Evolutionary conservation across 495 filamentous ascomycete species (phyloP), one percentile per base, ranked within the genome.

Genomic region (Parachaetomium inaequale): DNA sequence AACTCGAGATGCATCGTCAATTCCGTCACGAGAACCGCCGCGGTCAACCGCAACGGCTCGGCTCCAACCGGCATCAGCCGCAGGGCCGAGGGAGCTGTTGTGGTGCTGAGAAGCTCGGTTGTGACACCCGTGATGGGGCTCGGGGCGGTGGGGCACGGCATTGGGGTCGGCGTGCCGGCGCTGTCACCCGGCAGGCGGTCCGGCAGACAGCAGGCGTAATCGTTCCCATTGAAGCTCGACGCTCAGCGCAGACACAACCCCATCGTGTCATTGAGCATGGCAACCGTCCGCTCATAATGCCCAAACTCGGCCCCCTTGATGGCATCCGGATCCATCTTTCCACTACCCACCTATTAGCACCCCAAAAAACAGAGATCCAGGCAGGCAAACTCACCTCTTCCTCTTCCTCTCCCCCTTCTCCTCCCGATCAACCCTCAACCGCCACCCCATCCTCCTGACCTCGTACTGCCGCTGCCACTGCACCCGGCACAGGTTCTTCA

Each of bases 191-290:
- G 40, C 28, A 40, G 36, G 12, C 36, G 36, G 36, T 17, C 8
- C 36, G 36, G 36, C 36, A 40, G 36, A 40, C 36, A 40, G 36
- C 17, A 40, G 2, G 12, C 14, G 36, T 15, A 15, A 40, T 2
- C 12, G 36, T 5, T 40, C 12, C 17, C 36, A 40, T 15, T 1
- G 14, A 40, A 40, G 36, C 36, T 40, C 17, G n/a, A n/a, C n/a
- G 45, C 54, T 82, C 75, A 88, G 71, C 82, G 79, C 58, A 92
- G 73, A 74, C 88, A 90, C 52, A 87, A 81, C 17, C 83, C 81
- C 79, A 90, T 80, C 45, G 81, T 85, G 51, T 90, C 82, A 70
- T 92, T 92, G 42, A 92, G 74, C 77, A 90, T 88, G 58, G 81
- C 78, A 28, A 92, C 59, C 4, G 87, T 90, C 75, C 81, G 78